Conservation (phyloP, 495 filamentous ascomycete species). For the Bombardia bombarda region DNA sequence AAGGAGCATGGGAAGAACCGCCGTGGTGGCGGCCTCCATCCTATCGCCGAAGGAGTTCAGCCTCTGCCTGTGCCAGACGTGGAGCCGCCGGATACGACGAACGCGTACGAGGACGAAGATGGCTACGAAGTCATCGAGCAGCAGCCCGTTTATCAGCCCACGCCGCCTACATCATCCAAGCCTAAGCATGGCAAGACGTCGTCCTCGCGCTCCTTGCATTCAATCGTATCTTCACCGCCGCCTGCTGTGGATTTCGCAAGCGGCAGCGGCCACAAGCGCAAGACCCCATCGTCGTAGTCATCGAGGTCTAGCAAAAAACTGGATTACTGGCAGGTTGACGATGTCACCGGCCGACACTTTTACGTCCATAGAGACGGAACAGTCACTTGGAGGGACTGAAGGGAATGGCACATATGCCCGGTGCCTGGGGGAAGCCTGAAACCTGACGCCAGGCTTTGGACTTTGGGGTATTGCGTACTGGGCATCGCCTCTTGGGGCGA, state of each 20-base stretch:
- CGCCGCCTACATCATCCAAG: neutral
- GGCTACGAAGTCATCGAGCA: conserved; percentile 12
- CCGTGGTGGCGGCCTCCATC: no score
- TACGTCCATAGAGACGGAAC: neutral
- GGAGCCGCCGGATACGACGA: no score
- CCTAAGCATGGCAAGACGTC: neutral
- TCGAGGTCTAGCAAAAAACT: neutral
- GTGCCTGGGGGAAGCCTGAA: no score
- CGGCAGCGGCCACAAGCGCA: neutral
- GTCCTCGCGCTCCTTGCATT: neutral
- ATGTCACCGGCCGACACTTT: neutral
- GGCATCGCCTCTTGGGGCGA: no score
- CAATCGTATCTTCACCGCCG: neutral
- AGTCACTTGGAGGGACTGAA: no score
- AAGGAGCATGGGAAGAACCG: conserved; percentile 9
- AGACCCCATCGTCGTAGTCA: neutral
- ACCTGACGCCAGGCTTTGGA: no score
- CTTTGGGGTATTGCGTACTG: no score
- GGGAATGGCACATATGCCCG: no score
- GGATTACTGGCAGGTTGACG: neutral
- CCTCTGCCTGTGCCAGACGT: no score
- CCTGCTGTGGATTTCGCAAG: neutral
- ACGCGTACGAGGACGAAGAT: conserved; percentile 11
- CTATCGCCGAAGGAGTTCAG: no score
- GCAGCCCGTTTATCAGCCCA: conserved; percentile 5